Conservation (phyloP, 2,329 filamentous ascomycete genomes). For the Fusarium poae region DNA sequence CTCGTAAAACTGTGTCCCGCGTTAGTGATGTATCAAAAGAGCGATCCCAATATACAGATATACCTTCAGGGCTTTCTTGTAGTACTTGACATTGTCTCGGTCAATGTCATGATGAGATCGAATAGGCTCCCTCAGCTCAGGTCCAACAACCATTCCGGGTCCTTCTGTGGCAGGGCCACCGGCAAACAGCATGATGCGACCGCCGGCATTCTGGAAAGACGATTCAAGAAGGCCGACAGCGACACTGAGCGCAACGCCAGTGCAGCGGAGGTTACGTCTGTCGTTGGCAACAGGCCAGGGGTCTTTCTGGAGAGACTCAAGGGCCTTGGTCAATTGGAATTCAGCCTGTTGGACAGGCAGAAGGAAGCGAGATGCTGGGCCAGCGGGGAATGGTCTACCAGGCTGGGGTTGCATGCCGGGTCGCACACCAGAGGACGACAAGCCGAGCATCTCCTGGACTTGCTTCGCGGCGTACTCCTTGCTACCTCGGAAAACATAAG, state of each 20-base stretch:
- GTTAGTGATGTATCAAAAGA: constrained; percentile 45
- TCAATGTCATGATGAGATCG: constrained; percentile 99
- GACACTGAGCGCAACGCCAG: constrained; percentile 95
- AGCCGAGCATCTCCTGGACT: constrained; percentile 98
- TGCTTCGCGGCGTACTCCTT: constrained; percentile 99
- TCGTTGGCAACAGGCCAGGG: constrained; percentile 98
- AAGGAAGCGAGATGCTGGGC: constrained; percentile 89
- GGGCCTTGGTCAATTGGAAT: constrained; percentile 94
- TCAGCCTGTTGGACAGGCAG: constrained; percentile 96
- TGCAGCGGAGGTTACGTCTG: constrained; percentile 89
- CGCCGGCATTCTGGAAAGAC: constrained; percentile 95
- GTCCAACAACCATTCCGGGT: constrained; percentile 95
- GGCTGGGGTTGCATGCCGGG: constrained; percentile 81
- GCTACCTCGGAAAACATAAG: constrained; percentile 96
- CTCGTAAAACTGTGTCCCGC: constrained; percentile 82
- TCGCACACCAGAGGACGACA: constrained; percentile 78
- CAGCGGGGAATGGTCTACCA: constrained; percentile 80
- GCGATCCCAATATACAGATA: constrained; percentile 30
- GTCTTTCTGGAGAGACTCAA: constrained; percentile 96
- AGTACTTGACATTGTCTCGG: constrained; percentile 98
- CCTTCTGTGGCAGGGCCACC: constrained; percentile 96
- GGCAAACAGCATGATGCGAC: constrained; percentile 96
- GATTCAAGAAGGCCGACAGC: constrained; percentile 93
- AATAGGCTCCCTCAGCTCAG: constrained; percentile 95
- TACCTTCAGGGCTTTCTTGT: constrained; percentile 98